Evolutionary conservation across 2,329 filamentous ascomycete genomes (phyloP).

Genomic region (Neopestalotiopsis sp.): DNA sequence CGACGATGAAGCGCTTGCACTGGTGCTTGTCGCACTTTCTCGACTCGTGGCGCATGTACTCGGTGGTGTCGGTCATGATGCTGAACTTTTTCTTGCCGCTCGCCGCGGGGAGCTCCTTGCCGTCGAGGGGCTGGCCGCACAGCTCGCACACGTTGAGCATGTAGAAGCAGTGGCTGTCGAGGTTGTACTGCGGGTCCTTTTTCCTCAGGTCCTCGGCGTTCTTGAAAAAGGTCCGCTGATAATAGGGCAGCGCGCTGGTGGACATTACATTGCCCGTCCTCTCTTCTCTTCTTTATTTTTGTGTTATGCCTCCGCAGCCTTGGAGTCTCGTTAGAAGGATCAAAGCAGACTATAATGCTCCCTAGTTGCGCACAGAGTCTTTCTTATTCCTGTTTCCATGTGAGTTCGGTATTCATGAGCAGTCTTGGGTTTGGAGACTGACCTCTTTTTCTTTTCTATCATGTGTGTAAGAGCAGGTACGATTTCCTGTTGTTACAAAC

Average conservation of each 20-base stretch:
- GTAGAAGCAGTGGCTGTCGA: slow-evolving; percentile 16
- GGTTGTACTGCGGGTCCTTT: slow-evolving; percentile 12
- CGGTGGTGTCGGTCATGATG: slow-evolving; percentile 18
- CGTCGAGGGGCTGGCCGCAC: slow-evolving; percentile 10
- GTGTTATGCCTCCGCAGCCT: too few relatives aligned
- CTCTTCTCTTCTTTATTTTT: not conserved
- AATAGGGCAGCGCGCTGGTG: slow-evolving; percentile 18
- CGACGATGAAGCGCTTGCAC: slow-evolving; percentile 16
- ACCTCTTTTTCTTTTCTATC: not conserved
- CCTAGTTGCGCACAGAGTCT: too few relatives aligned
- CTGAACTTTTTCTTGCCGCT: slow-evolving; percentile 16
- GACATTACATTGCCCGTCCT: slow-evolving; percentile 1
- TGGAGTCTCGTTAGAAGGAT: too few relatives aligned
- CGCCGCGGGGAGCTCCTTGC: slow-evolving; percentile 1
- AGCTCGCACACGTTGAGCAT: slow-evolving; percentile 20
- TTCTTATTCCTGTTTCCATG: not conserved
- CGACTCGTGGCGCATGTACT: slow-evolving; percentile 16
- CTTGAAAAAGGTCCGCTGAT: slow-evolving; percentile 14
- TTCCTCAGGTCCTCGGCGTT: slow-evolving; percentile 12
- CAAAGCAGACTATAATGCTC: too few relatives aligned
- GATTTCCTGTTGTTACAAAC: too few relatives aligned
- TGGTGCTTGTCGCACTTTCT: slow-evolving; percentile 14
- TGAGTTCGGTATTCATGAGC: not conserved
- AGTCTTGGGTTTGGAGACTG: not conserved
- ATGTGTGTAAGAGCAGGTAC: not conserved